Evolutionary conservation across 352 stramenopile species (phyloP).

Genomic region (Paralagenidium karlingii): DNA sequence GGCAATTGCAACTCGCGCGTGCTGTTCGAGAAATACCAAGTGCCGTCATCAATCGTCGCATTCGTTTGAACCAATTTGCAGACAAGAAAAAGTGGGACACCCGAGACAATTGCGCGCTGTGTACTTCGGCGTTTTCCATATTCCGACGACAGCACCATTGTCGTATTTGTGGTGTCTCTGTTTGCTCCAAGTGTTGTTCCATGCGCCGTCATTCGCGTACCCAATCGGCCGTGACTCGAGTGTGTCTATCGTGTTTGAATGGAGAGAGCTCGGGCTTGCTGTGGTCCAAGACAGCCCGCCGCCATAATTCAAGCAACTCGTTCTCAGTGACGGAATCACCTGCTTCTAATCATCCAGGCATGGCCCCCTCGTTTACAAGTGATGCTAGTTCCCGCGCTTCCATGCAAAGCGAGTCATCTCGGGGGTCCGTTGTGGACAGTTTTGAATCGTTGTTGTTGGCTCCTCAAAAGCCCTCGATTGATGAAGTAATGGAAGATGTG

Average conservation of each 20-base stretch:
- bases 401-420: too few relatives aligned
- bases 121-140: slow-evolving; percentile 45
- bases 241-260: not conserved
- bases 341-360: too few relatives aligned
- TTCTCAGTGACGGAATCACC: too few relatives aligned
- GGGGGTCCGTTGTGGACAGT: too few relatives aligned
- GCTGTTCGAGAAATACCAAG: slow-evolving; percentile 43
- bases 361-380: too few relatives aligned
- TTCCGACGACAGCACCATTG: slow-evolving; percentile 68
- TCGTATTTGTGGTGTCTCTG: slow-evolving; percentile 48
- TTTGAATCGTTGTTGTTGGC: too few relatives aligned
- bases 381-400: too few relatives aligned
- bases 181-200: slow-evolving; percentile 69
- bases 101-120: slow-evolving; percentile 49
- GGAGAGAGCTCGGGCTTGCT: too few relatives aligned
- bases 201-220: not conserved
- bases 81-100: slow-evolving; percentile 43
- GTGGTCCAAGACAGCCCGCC: too few relatives aligned
- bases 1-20: slow-evolving; percentile 41
- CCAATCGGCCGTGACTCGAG: not conserved
- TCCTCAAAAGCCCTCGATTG: too few relatives aligned
- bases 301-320: too few relatives aligned
- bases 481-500: too few relatives aligned
- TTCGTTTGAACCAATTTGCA: slow-evolving; percentile 43
- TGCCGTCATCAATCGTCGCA: slow-evolving; percentile 59